Base-by-base conservation (phyloP, 371 early-diverging fungal genomes). In the Syncephalastrum racemosum region DNA sequence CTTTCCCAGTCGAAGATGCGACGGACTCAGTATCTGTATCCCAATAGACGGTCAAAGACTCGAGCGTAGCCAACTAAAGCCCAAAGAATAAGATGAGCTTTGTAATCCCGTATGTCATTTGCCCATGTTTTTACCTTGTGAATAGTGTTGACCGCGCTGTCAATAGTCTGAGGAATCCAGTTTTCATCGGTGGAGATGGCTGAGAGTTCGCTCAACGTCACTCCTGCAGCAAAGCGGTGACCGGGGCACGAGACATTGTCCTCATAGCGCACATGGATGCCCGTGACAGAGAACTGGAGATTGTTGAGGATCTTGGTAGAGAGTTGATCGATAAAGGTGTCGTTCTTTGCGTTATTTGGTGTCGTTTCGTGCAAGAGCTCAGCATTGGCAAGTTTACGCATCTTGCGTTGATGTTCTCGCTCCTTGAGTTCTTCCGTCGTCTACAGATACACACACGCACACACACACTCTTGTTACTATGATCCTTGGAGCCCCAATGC, bases 191-290 rank as follows among this genome's bases (percentile, higher is more conserved):
- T 95, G 0, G 97, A 94, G 4, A 92, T 88, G 1, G 95, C 96
- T 0, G 96, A 94, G 19, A 98, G 81, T 59, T 94, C 92, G 19
- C 84, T 83, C 12, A 98, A 72, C 0, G 96, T 96, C 27, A 96
- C 64, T n/a, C 98, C 99, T 31, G 93, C 84, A 0, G 95, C 87
- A 72, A 97, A 93, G 31, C 90, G 90, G 39, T 86, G 87, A 68
- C 75, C 79, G 4, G 89, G 87, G 58, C 86, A 82, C 31, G 90
- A 90, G 46, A 87, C 62, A 52, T 80, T 75, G 71, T 99, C 99
- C 63, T 96, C 97, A 65, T 94, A 99, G 27, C 96, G 82, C 48
- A 99, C 77, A 69, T 98, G 98, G 50, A 99, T 97, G 70, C 95
- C 94, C 46, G 90, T 88, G 55, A 99, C 92, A 4, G 92, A 88